phyloP scores from a whole-genome alignment of 305 asterid species.

The Fraxinus platypoda region DNA sequence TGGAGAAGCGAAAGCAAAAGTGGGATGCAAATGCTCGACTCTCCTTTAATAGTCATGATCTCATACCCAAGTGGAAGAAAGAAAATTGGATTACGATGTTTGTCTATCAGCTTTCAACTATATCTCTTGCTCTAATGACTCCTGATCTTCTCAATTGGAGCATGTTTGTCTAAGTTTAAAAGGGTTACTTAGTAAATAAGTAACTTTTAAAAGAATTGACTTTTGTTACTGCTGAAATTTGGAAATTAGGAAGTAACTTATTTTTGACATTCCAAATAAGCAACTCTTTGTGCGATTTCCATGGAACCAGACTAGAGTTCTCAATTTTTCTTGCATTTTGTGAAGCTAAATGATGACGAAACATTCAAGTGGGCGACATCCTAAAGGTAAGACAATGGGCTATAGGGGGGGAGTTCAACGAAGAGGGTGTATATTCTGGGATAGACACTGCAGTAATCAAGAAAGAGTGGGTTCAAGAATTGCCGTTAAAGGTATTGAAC shows the following conservation, averaged over 20 bases:
- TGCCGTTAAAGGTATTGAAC: slow-evolving; percentile 25
- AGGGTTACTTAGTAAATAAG: background rate
- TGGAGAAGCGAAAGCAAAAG: background rate
- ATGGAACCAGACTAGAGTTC: background rate
- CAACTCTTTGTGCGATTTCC: background rate
- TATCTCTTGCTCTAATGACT: background rate
- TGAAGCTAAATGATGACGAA: background rate
- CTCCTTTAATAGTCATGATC: background rate
- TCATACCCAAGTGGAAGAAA: too few relatives aligned
- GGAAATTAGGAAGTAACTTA: background rate
- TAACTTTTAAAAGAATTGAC: too few relatives aligned
- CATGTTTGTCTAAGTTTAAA: background rate
- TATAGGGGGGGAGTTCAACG: slow-evolving; percentile 28
- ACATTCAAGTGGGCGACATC: slow-evolving; percentile 14
- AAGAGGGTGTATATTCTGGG: slow-evolving; percentile 20
- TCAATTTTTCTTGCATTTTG: background rate
- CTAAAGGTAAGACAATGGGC: slow-evolving; percentile 21
- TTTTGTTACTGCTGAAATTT: background rate
- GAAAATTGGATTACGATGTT: too few relatives aligned
- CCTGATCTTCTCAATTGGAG: slow-evolving; percentile 1
- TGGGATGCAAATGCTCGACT: background rate
- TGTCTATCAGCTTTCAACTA: too few relatives aligned
- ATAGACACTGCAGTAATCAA: slow-evolving; percentile 20
- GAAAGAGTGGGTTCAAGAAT: slow-evolving; percentile 22
- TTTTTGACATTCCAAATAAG: background rate